Evolutionary conservation across 2,329 filamentous ascomycete species (phyloP), one percentile per base, ranked within the genome.

Genomic region (Parastagonospora avenae): DNA sequence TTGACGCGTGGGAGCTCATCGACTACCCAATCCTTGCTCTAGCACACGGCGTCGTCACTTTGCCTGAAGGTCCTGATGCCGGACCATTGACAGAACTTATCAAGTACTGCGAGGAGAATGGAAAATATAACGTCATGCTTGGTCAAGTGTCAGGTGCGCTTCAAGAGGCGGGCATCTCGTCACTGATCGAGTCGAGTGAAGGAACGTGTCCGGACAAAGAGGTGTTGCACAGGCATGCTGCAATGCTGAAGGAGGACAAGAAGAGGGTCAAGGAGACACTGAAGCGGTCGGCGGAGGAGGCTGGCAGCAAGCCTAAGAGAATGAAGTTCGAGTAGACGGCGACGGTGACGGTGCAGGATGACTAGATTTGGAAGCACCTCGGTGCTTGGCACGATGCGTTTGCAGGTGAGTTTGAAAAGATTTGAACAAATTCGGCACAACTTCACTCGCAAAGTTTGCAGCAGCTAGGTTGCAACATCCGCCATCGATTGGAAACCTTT

Each of bases 11-110:
- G 46, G 54, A 56, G 6, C 43, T 24, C 8, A 51, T 36, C 1
- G 57, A 65, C 16, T 65, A 65, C 15, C 62, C 62, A 2, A 44
- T 65, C 4, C 52, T 64, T 1, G 60, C 44, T 1, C 52, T 65
- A 2, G 37, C 55, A 0, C 55, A 59, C 7, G 61, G 61, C 0
- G n/a, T n/a, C n/a, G n/a, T n/a, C n/a, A n/a, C n/a, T n/a, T n/a
- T 61, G 7, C 62, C 62, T 2, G 35, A 49, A 1, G 61, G 57
- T 3, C 1, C 16, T 0, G 59, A 65, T 39, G 60, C 61, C 1
- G 61, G 62, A 0, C 61, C 62, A 1, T 29, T 64, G 15, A 64
- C 62, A 0, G 31, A 35, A 0, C 15, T 63, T 0, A 63, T 65
- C 9, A 24, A 36, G 4, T 60, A 55, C 57, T 58, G 50, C 10